Evolutionary conservation across 441 rosid genomes (phyloP).

Genomic region (Cnidoscolus chayamansa): DNA sequence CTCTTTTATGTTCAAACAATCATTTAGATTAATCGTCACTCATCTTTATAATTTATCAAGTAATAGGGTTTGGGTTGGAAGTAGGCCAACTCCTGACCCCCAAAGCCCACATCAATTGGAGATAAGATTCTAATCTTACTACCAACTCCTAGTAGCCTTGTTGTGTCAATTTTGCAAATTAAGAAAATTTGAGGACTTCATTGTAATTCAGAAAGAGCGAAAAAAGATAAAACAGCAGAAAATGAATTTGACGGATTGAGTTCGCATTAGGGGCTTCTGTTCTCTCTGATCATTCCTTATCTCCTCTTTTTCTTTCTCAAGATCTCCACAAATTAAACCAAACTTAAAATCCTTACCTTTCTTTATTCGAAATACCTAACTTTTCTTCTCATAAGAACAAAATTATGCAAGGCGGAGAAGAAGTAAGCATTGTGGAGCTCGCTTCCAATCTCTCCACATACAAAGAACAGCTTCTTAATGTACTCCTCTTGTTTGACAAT

Average conservation of each 20-base stretch:
- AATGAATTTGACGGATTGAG: background rate
- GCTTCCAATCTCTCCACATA: conserved; percentile 90
- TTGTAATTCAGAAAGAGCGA: background rate
- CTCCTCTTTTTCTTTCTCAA: background rate
- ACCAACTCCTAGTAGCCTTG: no score
- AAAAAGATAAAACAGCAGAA: background rate
- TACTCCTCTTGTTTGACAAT: conserved; percentile 12
- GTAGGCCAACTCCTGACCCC: no score
- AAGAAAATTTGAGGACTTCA: background rate
- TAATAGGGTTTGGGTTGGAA: no score
- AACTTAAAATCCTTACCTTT: background rate
- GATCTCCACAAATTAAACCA: background rate
- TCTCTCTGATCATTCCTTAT: background rate
- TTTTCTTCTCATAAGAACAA: no score
- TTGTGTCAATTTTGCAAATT: background rate
- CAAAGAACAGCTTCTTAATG: conserved; percentile 81
- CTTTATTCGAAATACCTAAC: no score
- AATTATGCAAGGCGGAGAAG: conserved; percentile 72
- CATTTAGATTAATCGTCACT: no score
- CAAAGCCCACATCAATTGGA: no score
- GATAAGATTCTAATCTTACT: no score
- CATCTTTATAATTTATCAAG: no score
- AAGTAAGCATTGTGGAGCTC: conserved; percentile 68
- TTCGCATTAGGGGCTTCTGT: background rate
- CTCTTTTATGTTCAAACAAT: no score